Evolutionary conservation across 176 grass and related monocot species (phyloP).

Genomic region (Musa acuminata): DNA sequence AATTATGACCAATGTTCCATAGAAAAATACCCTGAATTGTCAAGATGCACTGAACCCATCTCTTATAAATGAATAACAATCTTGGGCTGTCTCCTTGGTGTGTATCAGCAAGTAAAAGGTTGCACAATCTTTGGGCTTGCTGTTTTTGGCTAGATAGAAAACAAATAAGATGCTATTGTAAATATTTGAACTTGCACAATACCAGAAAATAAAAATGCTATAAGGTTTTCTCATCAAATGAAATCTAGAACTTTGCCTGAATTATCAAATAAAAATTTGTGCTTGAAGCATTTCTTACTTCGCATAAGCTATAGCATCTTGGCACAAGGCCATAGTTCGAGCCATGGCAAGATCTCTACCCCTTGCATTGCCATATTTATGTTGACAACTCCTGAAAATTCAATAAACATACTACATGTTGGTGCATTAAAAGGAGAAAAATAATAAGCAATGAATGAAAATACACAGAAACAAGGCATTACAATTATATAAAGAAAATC

Average conservation of each 20-base stretch:
- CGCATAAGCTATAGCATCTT: conserved; percentile 64
- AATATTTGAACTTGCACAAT: conserved; percentile 9
- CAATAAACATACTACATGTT: conserved; percentile 13
- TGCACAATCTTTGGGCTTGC: conserved; percentile 40
- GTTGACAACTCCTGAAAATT: conserved; percentile 63
- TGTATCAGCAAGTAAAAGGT: conserved; percentile 63
- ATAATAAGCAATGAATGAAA: not conserved
- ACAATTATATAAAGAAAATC: not conserved
- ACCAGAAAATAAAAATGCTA: conserved; percentile 2
- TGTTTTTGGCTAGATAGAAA: conserved; percentile 45
- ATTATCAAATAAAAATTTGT: conserved; percentile 3
- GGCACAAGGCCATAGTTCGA: conserved; percentile 56
- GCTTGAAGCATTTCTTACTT: conserved; percentile 48
- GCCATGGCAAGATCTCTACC: conserved; percentile 71
- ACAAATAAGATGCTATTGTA: conserved; percentile 10
- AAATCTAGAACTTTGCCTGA: not conserved
- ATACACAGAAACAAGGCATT: not conserved
- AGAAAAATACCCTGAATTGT: conserved; percentile 52
- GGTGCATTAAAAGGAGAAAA: not conserved
- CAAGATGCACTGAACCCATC: conserved; percentile 78
- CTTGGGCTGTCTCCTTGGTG: conserved; percentile 68
- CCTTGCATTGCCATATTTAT: conserved; percentile 71
- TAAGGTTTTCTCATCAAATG: not conserved
- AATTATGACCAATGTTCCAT: not conserved
- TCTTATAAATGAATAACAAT: conserved; percentile 76